phyloP scores from a whole-genome alignment of 2,329 filamentous ascomycete species.

The Neurospora sp. region DNA sequence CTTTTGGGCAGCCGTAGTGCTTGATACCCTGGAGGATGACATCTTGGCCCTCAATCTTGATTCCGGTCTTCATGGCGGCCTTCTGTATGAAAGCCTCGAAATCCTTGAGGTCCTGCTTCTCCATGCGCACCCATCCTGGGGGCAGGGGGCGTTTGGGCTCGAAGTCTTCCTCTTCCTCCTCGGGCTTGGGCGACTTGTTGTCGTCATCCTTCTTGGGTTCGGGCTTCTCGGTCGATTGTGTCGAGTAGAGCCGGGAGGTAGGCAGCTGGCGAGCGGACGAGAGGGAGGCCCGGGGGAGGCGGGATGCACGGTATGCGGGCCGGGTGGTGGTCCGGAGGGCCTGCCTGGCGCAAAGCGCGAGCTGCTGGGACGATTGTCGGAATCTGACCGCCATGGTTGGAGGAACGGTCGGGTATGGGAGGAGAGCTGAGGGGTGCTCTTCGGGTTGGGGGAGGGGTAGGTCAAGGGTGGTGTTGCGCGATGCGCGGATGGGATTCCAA shows the following conservation, averaged over 20 bases:
- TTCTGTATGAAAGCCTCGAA: neutral
- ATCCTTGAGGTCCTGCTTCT: constrained; percentile 2
- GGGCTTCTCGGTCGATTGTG: constrained; percentile 10
- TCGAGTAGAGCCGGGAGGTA: constrained; percentile 18
- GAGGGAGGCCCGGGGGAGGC: constrained; percentile 11
- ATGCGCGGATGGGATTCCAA: neutral
- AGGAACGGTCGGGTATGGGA: neutral
- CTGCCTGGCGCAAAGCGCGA: constrained; percentile 18
- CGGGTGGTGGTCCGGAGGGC: constrained; percentile 17
- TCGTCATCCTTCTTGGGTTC: constrained; percentile 9
- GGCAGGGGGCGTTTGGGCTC: neutral
- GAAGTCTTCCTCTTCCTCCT: constrained; percentile 1
- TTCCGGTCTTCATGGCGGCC: neutral
- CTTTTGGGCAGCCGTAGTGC: constrained; percentile 54
- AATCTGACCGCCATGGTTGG: constrained; percentile 18
- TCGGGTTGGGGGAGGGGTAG: neutral
- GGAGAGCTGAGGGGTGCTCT: neutral
- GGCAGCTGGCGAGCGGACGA: constrained; percentile 8
- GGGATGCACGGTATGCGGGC: constrained; percentile 14
- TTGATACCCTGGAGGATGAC: constrained; percentile 36
- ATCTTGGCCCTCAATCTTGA: constrained; percentile 7
- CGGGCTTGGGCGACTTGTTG: constrained; percentile 2
- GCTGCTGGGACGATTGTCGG: constrained; percentile 21
- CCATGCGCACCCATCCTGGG: constrained; percentile 1
- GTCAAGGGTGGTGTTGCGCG: neutral